Conservation (phyloP, 371 early-diverging fungal species). For the Mortierella sp. region DNA sequence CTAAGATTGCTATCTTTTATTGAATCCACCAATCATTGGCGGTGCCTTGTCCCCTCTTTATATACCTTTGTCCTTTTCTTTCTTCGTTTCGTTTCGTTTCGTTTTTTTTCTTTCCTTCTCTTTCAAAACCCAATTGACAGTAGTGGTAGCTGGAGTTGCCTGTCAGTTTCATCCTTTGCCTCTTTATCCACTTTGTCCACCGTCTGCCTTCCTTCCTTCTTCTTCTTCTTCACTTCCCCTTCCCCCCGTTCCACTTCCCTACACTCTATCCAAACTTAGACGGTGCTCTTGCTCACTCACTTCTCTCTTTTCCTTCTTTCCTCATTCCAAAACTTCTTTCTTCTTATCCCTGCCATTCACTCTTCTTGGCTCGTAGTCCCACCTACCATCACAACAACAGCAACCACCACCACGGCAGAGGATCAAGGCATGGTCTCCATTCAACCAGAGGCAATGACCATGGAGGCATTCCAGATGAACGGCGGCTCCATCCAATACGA, state of each 20-base stretch:
- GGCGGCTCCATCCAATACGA: slow-evolving; percentile 17
- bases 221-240: background rate
- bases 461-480: slow-evolving; percentile 39
- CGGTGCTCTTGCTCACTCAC: slow-evolving; percentile 6
- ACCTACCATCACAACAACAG: slow-evolving; percentile 3
- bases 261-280: slow-evolving; percentile 4
- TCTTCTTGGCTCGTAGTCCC: background rate
- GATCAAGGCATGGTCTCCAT: slow-evolving; percentile 20
- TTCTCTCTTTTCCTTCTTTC: background rate
- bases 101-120: background rate
- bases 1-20: background rate
- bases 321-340: background rate
- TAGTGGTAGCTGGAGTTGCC: too few relatives aligned
- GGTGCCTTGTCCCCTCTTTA: background rate
- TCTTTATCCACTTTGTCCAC: too few relatives aligned
- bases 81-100: background rate
- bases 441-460: slow-evolving; percentile 34
- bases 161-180: too few relatives aligned
- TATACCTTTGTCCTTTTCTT: too few relatives aligned
- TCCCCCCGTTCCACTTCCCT: background rate
- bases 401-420: background rate
- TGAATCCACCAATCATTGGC: background rate
- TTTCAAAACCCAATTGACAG: background rate
- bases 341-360: background rate
- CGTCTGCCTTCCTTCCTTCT: background rate